Percentiles rank a stretch among this genome's conserved stretches.
Evolutionary conservation across 768 basidiomycete species (phyloP).

Genomic region (Pleurotus pulmonarius): DNA sequence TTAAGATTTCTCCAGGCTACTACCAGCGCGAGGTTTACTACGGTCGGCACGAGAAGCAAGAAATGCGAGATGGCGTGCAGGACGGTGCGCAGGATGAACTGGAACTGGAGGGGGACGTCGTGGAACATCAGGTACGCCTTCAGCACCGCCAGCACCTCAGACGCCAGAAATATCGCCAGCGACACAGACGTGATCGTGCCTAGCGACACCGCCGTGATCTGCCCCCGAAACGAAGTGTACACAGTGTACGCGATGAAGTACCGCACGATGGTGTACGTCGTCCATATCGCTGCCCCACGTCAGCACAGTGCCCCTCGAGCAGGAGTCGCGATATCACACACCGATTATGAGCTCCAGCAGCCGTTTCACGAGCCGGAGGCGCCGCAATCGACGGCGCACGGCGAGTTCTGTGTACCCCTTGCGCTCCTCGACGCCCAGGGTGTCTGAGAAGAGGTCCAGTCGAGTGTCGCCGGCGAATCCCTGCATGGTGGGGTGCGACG

Average conservation of each 20-base stretch:
- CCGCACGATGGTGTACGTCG: conserved; percentile 56
- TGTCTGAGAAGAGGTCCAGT: conserved; percentile 23
- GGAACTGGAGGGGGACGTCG: conserved; percentile 23
- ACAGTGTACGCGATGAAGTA: conserved; percentile 59
- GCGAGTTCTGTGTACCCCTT: conserved; percentile 20
- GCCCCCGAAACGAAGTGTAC: conserved; percentile 36
- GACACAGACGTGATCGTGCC: conserved; percentile 43
- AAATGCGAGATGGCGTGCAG: conserved; percentile 42
- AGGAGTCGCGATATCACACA: conserved; percentile 19
- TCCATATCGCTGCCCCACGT: conserved; percentile 47
- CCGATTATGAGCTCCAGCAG: conserved; percentile 33
- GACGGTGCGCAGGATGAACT: conserved; percentile 23
- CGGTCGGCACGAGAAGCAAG: conserved; percentile 47
- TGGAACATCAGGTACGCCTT: conserved; percentile 32
- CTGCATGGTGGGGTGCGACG: conserved; percentile 21
- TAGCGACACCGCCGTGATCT: conserved; percentile 41
- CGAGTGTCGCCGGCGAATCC: conserved; percentile 14
- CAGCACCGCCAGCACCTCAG: conserved; percentile 35
- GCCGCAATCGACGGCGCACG: conserved; percentile 22
- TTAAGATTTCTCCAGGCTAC: conserved; percentile 46
- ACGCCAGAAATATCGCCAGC: conserved; percentile 33
- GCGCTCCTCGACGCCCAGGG: conserved; percentile 23
- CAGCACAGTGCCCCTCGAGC: conserved; percentile 14
- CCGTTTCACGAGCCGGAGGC: conserved; percentile 23
- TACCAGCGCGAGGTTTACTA: conserved; percentile 53